Evolutionary conservation across 768 basidiomycete species (phyloP).

Genomic region (Nidularia sp.): DNA sequence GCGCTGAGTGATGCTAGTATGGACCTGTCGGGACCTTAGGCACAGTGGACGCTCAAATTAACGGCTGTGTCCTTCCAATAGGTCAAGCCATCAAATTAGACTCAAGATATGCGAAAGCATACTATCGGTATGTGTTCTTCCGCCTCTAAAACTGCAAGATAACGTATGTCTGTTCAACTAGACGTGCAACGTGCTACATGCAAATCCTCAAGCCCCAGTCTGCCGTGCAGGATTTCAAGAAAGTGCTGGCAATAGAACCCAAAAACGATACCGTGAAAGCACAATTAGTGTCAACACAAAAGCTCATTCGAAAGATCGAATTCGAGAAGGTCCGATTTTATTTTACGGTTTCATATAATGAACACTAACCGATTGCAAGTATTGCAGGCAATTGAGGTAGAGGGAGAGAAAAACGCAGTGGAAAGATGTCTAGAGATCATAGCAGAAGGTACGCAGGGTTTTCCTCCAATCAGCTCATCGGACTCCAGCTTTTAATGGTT

Average conservation of each 20-base stretch:
- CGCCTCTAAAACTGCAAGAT: slow-evolving; percentile 1
- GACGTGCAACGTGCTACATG: slow-evolving; percentile 88
- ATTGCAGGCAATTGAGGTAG: slow-evolving; percentile 81
- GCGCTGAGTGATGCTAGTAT: slow-evolving; percentile 84
- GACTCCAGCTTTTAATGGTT: background rate
- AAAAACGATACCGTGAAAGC: slow-evolving; percentile 74
- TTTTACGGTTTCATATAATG: background rate
- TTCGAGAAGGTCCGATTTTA: slow-evolving; percentile 80
- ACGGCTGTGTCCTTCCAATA: slow-evolving; percentile 17
- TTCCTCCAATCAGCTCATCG: background rate
- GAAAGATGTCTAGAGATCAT: slow-evolving; percentile 78
- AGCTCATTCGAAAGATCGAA: slow-evolving; percentile 83
- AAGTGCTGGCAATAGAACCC: slow-evolving; percentile 79
- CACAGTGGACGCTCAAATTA: slow-evolving; percentile 1
- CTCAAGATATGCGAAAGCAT: slow-evolving; percentile 87
- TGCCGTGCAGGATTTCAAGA: slow-evolving; percentile 87
- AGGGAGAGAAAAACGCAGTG: slow-evolving; percentile 81
- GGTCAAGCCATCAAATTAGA: slow-evolving; percentile 86
- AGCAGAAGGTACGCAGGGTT: slow-evolving; percentile 50
- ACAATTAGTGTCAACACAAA: slow-evolving; percentile 86
- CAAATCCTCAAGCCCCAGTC: slow-evolving; percentile 84
- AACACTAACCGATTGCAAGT: background rate
- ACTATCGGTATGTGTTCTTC: slow-evolving; percentile 57
- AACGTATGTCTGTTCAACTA: slow-evolving; percentile 15
- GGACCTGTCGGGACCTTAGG: slow-evolving; percentile 20